phyloP scores from a whole-genome alignment of 108 stramenopile species.

The Discostella stelligeroides region DNA sequence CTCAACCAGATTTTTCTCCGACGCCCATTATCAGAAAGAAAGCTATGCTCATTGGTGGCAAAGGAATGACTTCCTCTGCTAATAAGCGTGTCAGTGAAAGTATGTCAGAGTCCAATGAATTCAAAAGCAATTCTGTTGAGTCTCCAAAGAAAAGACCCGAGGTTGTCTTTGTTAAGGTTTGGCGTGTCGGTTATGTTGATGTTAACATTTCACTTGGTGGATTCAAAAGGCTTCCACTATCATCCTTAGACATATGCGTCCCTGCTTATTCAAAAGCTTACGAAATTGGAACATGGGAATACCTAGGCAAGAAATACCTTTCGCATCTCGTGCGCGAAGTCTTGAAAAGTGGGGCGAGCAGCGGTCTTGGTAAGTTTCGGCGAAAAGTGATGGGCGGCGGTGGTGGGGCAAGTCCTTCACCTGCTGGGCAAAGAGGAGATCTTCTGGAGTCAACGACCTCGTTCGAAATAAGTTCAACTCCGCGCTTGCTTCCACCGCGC shows the following conservation, averaged over 20 bases:
- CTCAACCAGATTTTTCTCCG: conserved; percentile 18
- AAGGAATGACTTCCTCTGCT: conserved; percentile 31
- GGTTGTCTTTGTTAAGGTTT: conserved; percentile 51
- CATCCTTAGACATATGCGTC: conserved; percentile 39
- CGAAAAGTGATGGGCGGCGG: conserved; percentile 37
- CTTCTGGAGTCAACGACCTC: not conserved
- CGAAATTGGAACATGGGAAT: conserved; percentile 45
- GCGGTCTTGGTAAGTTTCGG: conserved; percentile 39
- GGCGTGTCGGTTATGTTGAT: conserved; percentile 54
- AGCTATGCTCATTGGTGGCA: conserved; percentile 40
- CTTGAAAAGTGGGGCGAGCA: conserved; percentile 58
- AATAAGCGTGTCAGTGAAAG: conserved; percentile 3
- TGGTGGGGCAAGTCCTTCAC: conserved; percentile 4
- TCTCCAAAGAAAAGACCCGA: conserved; percentile 15
- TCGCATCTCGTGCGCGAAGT: conserved; percentile 51
- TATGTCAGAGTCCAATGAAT: not conserved
- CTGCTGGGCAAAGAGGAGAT: conserved; percentile 6
- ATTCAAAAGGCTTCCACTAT: conserved; percentile 40
- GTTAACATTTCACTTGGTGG: conserved; percentile 45
- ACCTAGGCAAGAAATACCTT: conserved; percentile 46
- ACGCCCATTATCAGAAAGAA: conserved; percentile 25
- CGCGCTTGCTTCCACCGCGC: conserved; percentile 2
- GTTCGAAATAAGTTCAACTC: conserved; percentile 11
- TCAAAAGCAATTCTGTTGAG: not conserved
- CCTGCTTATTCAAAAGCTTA: conserved; percentile 52